Percentiles rank a stretch among this genome's conserved stretches.
Conservation (phyloP, 2,329 filamentous ascomycete genomes). For the Sclerotinia subarctica region DNA sequence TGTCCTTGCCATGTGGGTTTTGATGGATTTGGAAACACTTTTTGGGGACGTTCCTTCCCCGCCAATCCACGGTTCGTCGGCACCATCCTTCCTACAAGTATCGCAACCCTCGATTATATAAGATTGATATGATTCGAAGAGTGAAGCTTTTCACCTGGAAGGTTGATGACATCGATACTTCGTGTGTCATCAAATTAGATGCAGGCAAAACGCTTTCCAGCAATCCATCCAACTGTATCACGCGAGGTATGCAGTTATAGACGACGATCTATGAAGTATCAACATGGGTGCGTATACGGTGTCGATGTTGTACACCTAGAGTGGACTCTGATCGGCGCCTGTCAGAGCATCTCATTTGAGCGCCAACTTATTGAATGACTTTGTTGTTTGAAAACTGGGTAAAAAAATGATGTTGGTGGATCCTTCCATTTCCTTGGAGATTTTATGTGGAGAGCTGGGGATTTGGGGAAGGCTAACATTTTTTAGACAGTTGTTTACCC, state of each 20-base stretch:
- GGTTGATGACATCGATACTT: background rate
- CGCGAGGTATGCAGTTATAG: background rate
- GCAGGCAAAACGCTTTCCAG: background rate
- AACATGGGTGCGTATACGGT: background rate
- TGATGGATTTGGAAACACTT: background rate
- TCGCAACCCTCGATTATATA: background rate
- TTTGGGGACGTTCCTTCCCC: slow-evolving; percentile 8
- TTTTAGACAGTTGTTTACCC: background rate
- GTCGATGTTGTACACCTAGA: background rate
- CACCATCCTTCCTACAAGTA: background rate
- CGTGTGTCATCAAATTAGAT: background rate
- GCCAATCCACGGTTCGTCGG: background rate
- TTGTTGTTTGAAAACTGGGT: slow-evolving; percentile 9
- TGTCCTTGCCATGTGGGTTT: slow-evolving; percentile 5
- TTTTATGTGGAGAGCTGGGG: slow-evolving; percentile 1
- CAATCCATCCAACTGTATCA: background rate
- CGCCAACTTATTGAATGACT: background rate
- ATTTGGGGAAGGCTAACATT: slow-evolving; percentile 8
- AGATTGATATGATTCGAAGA: background rate
- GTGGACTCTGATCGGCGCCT: slow-evolving; percentile 8
- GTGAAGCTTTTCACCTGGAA: background rate
- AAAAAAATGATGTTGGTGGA: slow-evolving; percentile 7
- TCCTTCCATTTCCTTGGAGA: slow-evolving; percentile 5
- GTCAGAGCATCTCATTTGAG: slow-evolving; percentile 5
- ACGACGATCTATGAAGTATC: background rate